Evolutionary conservation across 768 basidiomycete species (phyloP), one percentile per base, ranked within the genome.

Genomic region (Roridomyces roridus): DNA sequence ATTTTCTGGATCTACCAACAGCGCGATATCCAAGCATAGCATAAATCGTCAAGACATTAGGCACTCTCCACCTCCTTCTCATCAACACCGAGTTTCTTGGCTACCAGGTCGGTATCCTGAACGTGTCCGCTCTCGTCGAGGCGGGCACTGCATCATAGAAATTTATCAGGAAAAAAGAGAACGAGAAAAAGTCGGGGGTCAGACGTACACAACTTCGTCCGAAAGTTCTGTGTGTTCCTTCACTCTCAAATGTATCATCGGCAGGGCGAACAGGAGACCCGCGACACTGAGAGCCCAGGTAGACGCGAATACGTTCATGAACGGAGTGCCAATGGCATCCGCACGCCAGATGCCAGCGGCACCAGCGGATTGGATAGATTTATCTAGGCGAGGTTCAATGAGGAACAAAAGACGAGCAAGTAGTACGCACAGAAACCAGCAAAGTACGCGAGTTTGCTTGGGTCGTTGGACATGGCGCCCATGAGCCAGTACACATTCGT

Each of bases 381-480:
- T 90, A 61, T 90, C 88, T 82, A 53, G 18, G 53, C 7, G 26
- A 37, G 28, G 50, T 14, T 50, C 24, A 59, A n/a, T 18, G 3
- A 45, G n/a, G 23, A 47, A 31, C 12, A 37, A 15, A 8, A 29
- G 10, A 26, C 9, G 28, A 25, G 37, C 35, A 21, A 21, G 29
- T 21, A 29, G 59, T 9, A 80, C 88, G 64, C 67, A 92, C 91
- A 93, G 65, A 94, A 90, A 37, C 92, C 92, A 15, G 86, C 77
- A 65, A 94, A 88, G 67, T 91, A 82, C 0, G 91, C 91, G 20
- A 94, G 83, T 68, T 91, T 91, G 2, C 80, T 83, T 8, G 89
- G 85, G 69, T 92, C 86, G 62, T 93, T 92, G 20, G 89, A 90
- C 87, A 94, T 90, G 12, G 89, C 87, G 36, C 91, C 91, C 83